phyloP scores from a whole-genome alignment of 2,329 filamentous ascomycete genomes.

The Verticillium nonalfalfae region DNA sequence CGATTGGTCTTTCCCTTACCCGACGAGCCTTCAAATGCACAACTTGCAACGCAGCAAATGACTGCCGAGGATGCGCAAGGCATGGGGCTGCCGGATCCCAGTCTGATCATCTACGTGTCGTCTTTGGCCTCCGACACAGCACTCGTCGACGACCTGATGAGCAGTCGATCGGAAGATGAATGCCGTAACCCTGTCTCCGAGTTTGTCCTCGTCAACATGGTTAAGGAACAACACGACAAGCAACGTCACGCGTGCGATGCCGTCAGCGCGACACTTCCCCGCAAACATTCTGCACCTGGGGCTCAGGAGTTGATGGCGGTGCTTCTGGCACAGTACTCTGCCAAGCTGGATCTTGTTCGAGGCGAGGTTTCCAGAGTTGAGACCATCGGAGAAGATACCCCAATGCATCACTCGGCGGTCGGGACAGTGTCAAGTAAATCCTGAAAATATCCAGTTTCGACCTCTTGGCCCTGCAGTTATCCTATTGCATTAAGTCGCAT shows the following conservation, averaged over 20 bases:
- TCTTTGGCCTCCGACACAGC: background rate
- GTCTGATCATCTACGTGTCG: background rate
- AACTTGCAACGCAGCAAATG: background rate
- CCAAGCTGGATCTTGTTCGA: background rate
- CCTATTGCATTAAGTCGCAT: background rate
- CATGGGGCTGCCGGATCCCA: background rate
- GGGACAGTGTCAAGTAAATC: background rate
- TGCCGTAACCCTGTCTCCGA: background rate
- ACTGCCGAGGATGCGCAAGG: background rate
- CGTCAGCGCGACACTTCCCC: background rate
- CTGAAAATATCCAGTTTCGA: background rate
- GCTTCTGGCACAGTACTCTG: background rate
- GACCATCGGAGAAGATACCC: background rate
- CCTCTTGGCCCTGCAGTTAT: background rate
- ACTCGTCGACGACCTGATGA: background rate
- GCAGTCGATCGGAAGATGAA: background rate
- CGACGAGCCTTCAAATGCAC: background rate
- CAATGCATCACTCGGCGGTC: background rate
- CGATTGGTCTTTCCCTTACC: slow-evolving; percentile 2
- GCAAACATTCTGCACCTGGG: background rate
- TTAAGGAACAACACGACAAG: background rate
- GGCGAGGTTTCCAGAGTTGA: background rate
- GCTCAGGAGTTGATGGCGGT: background rate
- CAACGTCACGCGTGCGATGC: background rate
- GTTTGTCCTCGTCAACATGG: background rate